Conservation (phyloP, 371 early-diverging fungal species). For the Haplosporangium sp. region DNA sequence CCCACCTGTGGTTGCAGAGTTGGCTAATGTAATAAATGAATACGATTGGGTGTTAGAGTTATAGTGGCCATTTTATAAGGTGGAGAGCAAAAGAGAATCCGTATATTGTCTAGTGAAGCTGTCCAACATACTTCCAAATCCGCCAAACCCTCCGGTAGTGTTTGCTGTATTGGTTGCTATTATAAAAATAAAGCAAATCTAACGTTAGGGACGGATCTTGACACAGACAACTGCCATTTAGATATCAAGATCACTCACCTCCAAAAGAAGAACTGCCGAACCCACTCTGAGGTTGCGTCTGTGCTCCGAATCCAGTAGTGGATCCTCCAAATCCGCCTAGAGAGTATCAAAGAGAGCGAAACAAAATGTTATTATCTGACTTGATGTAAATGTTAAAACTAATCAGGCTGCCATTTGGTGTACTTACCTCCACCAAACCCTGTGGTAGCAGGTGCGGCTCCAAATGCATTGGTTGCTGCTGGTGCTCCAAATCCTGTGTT, state of each 20-base stretch:
- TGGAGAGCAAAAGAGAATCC: background rate
- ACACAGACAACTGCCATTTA: background rate
- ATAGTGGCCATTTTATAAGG: background rate
- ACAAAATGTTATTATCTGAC: background rate
- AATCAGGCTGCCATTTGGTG: background rate
- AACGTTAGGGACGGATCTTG: no score
- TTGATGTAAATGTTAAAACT: background rate
- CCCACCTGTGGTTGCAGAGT: constrained; percentile 56
- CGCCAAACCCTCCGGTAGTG: constrained; percentile 57
- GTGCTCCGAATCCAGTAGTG: constrained; percentile 64
- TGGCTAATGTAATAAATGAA: constrained; percentile 15
- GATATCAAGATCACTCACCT: constrained; percentile 43
- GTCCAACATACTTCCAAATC: constrained; percentile 36
- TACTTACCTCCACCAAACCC: constrained; percentile 50
- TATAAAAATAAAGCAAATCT: background rate
- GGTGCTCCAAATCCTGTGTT: constrained; percentile 39
- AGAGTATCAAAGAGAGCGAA: background rate
- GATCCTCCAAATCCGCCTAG: constrained; percentile 53
- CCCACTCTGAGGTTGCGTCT: constrained; percentile 59
- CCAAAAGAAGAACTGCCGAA: constrained; percentile 65
- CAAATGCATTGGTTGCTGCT: constrained; percentile 41
- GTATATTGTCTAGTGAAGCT: background rate
- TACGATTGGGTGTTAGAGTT: background rate
- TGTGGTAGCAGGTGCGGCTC: constrained; percentile 29
- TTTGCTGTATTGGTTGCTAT: constrained; percentile 64